These are phyloP conservation scores for Didymella arachidicola DNA, from an alignment of 2,329 filamentous ascomycete genomes.

Conservation along the genomic window DNA sequence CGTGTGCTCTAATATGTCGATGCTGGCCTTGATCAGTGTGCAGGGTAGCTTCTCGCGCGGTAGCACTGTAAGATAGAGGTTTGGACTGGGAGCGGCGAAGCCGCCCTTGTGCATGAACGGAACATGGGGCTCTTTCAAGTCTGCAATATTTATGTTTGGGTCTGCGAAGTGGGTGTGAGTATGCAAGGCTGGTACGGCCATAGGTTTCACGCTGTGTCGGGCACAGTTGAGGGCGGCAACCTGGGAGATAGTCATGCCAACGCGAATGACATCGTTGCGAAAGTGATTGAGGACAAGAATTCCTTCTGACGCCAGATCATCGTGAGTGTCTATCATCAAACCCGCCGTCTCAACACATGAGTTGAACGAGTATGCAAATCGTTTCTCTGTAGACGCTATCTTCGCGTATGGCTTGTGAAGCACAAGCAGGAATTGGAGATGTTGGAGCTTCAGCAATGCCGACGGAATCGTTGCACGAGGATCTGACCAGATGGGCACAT, in stretches of 20 bases:
- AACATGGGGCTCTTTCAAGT: not conserved
- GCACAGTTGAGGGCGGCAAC: slow-evolving; percentile 39
- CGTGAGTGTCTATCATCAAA: slow-evolving; percentile 36
- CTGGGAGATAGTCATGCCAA: slow-evolving; percentile 37
- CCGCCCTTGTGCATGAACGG: slow-evolving; percentile 11
- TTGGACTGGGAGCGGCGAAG: slow-evolving; percentile 12
- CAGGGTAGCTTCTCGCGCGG: slow-evolving; percentile 40
- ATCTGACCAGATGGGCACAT: slow-evolving; percentile 38
- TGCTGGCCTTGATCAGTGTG: slow-evolving; percentile 36
- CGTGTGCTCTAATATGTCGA: slow-evolving; percentile 42
- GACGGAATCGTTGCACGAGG: slow-evolving; percentile 26
- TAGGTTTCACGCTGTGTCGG: slow-evolving; percentile 14
- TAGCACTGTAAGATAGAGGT: slow-evolving; percentile 28
- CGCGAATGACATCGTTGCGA: slow-evolving; percentile 44
- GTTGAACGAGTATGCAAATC: slow-evolving; percentile 44
- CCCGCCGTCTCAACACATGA: slow-evolving; percentile 41
- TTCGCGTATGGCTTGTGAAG: slow-evolving; percentile 47
- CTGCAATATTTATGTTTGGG: slow-evolving; percentile 3
- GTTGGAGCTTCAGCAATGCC: slow-evolving; percentile 42
- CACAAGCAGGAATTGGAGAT: slow-evolving; percentile 46
- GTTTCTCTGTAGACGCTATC: slow-evolving; percentile 34
- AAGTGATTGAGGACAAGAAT: slow-evolving; percentile 36
- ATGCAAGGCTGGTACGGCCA: slow-evolving; percentile 5
- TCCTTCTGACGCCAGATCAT: slow-evolving; percentile 31
- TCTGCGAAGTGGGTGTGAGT: slow-evolving; percentile 15